Base-by-base conservation (phyloP, 139 green algal genomes). In the Coelastrella sp. region DNA sequence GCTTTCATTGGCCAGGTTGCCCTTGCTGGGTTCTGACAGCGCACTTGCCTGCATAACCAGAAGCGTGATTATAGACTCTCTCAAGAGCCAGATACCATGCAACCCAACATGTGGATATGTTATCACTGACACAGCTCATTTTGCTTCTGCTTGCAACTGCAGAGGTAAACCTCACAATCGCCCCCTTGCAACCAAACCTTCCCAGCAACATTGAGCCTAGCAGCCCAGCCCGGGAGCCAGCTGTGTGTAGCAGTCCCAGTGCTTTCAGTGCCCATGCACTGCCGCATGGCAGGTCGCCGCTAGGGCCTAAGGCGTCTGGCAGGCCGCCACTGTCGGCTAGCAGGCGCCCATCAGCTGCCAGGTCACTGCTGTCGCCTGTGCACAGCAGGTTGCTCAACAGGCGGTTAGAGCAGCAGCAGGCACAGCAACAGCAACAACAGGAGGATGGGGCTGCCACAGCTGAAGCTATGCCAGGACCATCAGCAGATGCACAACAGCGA, bases 81-180 rank as follows among this genome's bases (percentile, higher is more conserved):
- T 19, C 61, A 13, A 13, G 10, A 71, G 11, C 61, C 61, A 13
- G 10, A 71, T 71, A 47, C 61, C 11, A 71, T 71, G 61, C 61
- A 19, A 10, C 61, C 61, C 61, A 71, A 71, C 11, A 71, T 47
- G 32, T 47, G 32, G 32, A 47, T 47, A 47, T 47, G 32, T 47
- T 47, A 47, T 47, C 32, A 47, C 32, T 47, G 32, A 47, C 32
- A 13, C 61, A 71, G 8, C 61, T 71, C 61, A 71, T 22, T 10
- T 32, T 76, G 14, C 17, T 22, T 22, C 8, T 22, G 14, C 17
- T 76, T 76, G 16, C 16, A 14, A 76, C 22, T 23, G 68, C 22
- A 65, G 77, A 83, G 7, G 54, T 56, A 5, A 61, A 14, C 19
- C 81, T 87, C 54, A 61, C 81, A 23, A 88, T 88, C 57, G 68